These are phyloP conservation scores for Talaromyces sp. DNA, from an alignment of 2,329 filamentous ascomycete species.

Conservation along the genomic window DNA sequence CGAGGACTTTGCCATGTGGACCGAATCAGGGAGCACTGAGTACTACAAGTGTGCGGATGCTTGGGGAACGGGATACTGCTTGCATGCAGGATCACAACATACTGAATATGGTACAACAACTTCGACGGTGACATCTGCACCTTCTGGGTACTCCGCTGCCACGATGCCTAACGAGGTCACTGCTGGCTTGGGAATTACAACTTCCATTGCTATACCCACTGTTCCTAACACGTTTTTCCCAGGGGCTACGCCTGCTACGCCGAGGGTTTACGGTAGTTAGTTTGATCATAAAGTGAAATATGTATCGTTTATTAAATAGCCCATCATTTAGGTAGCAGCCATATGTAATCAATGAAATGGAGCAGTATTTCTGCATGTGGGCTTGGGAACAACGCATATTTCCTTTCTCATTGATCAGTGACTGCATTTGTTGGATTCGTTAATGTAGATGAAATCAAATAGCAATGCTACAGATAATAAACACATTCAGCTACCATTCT, in stretches of 20 bases:
- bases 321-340: background rate
- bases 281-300: background rate
- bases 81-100: conserved; percentile 4
- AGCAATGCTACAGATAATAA: too few relatives aligned
- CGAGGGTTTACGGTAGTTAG: conserved; percentile 5
- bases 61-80: conserved; percentile 8
- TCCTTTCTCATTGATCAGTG: too few relatives aligned
- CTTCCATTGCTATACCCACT: conserved; percentile 8
- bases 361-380: too few relatives aligned
- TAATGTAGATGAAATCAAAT: too few relatives aligned
- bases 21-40: conserved; percentile 7
- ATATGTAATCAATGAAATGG: background rate
- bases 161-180: conserved; percentile 7
- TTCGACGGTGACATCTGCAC: conserved; percentile 4
- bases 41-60: conserved; percentile 10
- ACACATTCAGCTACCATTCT: background rate
- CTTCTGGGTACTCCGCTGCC: conserved; percentile 8
- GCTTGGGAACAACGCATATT: too few relatives aligned
- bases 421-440: too few relatives aligned
- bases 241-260: conserved; percentile 5
- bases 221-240: conserved; percentile 8
- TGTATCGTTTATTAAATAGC: background rate
- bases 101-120: conserved; percentile 6
- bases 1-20: conserved; percentile 8
- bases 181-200: conserved; percentile 7